Conservation (phyloP, 495 filamentous ascomycete species). For the Aspergillus sclerotiicarbonarius region DNA sequence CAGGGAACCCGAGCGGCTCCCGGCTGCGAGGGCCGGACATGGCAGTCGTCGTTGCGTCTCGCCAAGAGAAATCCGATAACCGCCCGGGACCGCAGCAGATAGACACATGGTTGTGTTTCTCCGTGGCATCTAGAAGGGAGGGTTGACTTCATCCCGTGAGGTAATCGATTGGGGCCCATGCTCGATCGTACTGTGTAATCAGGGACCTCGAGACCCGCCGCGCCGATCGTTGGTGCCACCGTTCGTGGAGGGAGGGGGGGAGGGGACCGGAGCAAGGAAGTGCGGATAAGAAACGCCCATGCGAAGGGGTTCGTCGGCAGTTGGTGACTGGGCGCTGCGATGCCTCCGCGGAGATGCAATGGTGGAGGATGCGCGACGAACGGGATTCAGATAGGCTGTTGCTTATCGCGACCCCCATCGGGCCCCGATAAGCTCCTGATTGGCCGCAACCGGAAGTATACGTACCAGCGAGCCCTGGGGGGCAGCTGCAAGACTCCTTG, state of each 20-base stretch:
- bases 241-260: not conserved
- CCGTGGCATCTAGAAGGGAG: slow-evolving; percentile 12
- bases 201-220: slow-evolving; percentile 9
- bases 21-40: slow-evolving; percentile 10
- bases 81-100: not conserved
- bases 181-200: slow-evolving; percentile 3
- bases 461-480: not conserved
- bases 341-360: slow-evolving; percentile 4
- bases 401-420: not conserved
- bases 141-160: slow-evolving; percentile 5
- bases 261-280: not conserved
- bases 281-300: not conserved
- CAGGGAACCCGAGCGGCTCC: not conserved
- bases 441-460: not conserved
- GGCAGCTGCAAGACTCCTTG: no score
- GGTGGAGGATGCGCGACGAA: not conserved
- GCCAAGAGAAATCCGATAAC: not conserved
- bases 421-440: not conserved
- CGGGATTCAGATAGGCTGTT: not conserved
- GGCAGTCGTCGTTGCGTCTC: not conserved
- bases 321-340: not conserved
- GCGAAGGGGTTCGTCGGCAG: not conserved
- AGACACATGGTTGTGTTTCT: slow-evolving; percentile 11
- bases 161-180: slow-evolving; percentile 18
- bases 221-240: not conserved